Conservation (phyloP, 805 yeast genomes). For the Ogataea sp. region DNA sequence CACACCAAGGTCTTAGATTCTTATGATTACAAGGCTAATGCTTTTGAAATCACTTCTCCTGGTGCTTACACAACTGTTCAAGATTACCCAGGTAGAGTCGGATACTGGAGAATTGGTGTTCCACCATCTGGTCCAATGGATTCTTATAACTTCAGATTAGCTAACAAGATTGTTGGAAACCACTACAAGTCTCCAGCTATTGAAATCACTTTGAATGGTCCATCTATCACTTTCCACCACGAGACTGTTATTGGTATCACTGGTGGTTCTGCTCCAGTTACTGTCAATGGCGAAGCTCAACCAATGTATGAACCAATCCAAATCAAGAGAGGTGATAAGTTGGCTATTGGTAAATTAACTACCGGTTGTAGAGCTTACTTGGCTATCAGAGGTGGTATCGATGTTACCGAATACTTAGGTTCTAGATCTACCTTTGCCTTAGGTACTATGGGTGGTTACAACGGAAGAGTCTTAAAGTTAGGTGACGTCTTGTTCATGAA, state of each 20-base stretch:
- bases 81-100: constrained; percentile 87
- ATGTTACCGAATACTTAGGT: constrained; percentile 89
- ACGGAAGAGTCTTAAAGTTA: constrained; percentile 83
- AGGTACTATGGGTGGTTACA: constrained; percentile 89
- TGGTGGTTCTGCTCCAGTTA: constrained; percentile 73
- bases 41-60: constrained; percentile 77
- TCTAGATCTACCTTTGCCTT: constrained; percentile 95
- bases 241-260: constrained; percentile 73
- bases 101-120: constrained; percentile 89
- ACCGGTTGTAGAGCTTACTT: constrained; percentile 86
- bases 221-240: constrained; percentile 76
- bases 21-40: constrained; percentile 70
- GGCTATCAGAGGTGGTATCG: constrained; percentile 89
- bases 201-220: constrained; percentile 85
- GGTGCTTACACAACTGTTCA: constrained; percentile 97
- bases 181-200: constrained; percentile 75
- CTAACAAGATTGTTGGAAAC: constrained; percentile 89
- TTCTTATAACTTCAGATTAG: constrained; percentile 78
- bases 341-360: constrained; percentile 72
- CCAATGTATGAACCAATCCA: constrained; percentile 66
- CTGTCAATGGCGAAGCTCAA: constrained; percentile 50
- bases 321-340: constrained; percentile 66
- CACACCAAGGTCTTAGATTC: constrained; percentile 84
- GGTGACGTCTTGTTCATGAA: constrained; percentile 91
- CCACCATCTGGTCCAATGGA: constrained; percentile 99